Percentiles rank a stretch among this genome's conserved stretches.
Conservation (phyloP, 495 filamentous ascomycete genomes). For the Ramalina intermedia region DNA sequence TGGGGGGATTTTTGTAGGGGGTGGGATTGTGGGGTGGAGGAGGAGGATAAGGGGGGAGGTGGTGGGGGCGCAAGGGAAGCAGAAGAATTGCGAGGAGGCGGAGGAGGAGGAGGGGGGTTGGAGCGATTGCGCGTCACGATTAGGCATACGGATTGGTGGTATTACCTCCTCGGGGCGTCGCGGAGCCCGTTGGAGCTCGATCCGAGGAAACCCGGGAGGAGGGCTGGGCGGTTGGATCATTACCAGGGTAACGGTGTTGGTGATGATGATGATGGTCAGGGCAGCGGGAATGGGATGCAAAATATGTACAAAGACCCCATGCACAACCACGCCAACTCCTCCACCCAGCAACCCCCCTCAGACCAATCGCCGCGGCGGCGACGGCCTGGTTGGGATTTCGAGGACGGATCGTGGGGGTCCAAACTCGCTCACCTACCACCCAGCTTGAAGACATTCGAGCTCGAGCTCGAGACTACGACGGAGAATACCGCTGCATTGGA, state of each 20-base stretch:
- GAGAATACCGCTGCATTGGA: slow-evolving; percentile 11
- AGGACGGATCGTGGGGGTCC: slow-evolving; percentile 13
- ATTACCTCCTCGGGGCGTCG: slow-evolving; percentile 13
- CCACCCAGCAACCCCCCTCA: neutral
- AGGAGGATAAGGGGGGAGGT: neutral
- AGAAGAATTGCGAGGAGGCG: neutral
- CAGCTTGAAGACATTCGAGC: slow-evolving; percentile 12
- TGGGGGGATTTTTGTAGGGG: slow-evolving; percentile 2
- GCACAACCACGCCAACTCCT: neutral
- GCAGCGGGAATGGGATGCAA: neutral
- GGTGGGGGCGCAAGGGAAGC: neutral
- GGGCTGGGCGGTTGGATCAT: neutral
- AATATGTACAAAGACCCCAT: too few relatives aligned
- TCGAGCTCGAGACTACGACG: slow-evolving; percentile 17
- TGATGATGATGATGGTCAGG: neutral
- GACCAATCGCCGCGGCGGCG: neutral
- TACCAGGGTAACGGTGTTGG: too few relatives aligned
- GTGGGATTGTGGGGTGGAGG: neutral
- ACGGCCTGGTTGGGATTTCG: neutral
- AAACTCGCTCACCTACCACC: slow-evolving; percentile 9
- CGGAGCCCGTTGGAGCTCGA: slow-evolving; percentile 14
- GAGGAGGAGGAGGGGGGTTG: neutral
- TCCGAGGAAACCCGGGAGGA: slow-evolving; percentile 11
- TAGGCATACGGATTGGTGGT: slow-evolving; percentile 24
- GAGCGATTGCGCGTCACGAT: slow-evolving; percentile 14